Conservation (phyloP, 768 basidiomycete genomes). For the Boletus huronensis region DNA sequence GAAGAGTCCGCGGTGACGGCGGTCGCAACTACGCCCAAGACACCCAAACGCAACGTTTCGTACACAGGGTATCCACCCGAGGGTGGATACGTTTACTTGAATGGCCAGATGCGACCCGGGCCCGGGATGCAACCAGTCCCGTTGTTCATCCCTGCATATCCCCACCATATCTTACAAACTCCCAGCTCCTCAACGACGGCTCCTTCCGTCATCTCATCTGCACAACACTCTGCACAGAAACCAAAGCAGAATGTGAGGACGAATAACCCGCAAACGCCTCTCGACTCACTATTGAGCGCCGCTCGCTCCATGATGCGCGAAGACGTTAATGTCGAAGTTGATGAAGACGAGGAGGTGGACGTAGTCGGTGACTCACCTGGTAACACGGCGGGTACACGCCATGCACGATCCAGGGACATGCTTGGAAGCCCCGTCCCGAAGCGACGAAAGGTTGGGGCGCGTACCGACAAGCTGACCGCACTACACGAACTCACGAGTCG, state of each 20-base stretch:
- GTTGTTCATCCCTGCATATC: constrained; percentile 30
- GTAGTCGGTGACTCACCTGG: constrained; percentile 19
- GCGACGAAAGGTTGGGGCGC: constrained; percentile 29
- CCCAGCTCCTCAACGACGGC: constrained; percentile 32
- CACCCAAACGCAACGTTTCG: constrained; percentile 32
- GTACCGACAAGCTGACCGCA: constrained; percentile 9
- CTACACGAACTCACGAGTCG: constrained; percentile 3
- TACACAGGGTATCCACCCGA: constrained; percentile 18
- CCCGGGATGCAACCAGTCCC: constrained; percentile 32
- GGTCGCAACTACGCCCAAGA: constrained; percentile 24
- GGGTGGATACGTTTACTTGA: constrained; percentile 31
- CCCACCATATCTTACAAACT: constrained; percentile 27
- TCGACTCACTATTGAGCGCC: constrained; percentile 60
- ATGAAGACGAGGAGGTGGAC: constrained; percentile 32
- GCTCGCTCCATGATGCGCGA: constrained; percentile 55
- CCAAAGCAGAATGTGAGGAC: constrained; percentile 10
- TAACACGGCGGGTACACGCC: constrained; percentile 26
- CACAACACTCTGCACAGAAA: constrained; percentile 17
- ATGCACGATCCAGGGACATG: constrained; percentile 21
- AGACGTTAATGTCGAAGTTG: constrained; percentile 27
- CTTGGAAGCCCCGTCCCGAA: constrained; percentile 40
- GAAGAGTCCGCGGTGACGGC: constrained; percentile 24
- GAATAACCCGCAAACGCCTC: constrained; percentile 41
- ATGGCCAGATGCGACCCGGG: constrained; percentile 22
- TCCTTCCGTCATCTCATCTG: constrained; percentile 24